phyloP scores from a whole-genome alignment of 352 stramenopile genomes.

The Phytopythium vexans region DNA sequence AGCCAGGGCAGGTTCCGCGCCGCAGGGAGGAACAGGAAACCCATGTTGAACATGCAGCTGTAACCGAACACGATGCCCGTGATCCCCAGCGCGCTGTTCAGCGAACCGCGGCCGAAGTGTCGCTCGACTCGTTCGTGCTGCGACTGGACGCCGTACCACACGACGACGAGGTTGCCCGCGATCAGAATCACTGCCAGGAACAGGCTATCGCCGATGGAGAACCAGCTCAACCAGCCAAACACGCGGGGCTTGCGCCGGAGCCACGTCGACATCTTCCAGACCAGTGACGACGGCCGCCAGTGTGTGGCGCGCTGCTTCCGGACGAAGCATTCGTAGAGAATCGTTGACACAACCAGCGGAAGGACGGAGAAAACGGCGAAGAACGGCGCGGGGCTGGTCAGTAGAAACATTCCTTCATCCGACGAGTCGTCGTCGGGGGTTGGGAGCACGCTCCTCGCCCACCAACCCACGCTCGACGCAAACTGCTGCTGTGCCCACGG shows the following conservation, averaged over 20 bases:
- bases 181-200: not conserved
- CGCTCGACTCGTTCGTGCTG: constrained; percentile 5
- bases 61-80: constrained; percentile 21
- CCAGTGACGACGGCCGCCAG: not conserved
- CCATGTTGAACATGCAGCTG: constrained; percentile 37
- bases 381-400: constrained; percentile 16
- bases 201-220: not conserved
- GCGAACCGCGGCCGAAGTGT: constrained; percentile 3
- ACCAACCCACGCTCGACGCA: constrained; percentile 23
- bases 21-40: constrained; percentile 32
- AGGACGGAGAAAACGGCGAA: constrained; percentile 2
- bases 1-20: constrained; percentile 38
- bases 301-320: not conserved
- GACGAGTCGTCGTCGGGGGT: constrained; percentile 19
- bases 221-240: not conserved
- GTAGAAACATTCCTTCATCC: constrained; percentile 37
- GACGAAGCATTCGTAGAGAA: not conserved
- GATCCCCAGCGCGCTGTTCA: constrained; percentile 16
- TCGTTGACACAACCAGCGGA: not conserved
- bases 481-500: constrained; percentile 30
- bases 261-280: not conserved
- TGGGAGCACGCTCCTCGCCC: constrained; percentile 15
- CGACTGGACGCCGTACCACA: constrained; percentile 9
- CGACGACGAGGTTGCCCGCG: constrained; percentile 17
- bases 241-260: not conserved